A percentile compares a stretch with the other conserved stretches of the same genome.
Evolutionary conservation across 345 rosid genomes (phyloP).

Genomic region (Psidium guajava): DNA sequence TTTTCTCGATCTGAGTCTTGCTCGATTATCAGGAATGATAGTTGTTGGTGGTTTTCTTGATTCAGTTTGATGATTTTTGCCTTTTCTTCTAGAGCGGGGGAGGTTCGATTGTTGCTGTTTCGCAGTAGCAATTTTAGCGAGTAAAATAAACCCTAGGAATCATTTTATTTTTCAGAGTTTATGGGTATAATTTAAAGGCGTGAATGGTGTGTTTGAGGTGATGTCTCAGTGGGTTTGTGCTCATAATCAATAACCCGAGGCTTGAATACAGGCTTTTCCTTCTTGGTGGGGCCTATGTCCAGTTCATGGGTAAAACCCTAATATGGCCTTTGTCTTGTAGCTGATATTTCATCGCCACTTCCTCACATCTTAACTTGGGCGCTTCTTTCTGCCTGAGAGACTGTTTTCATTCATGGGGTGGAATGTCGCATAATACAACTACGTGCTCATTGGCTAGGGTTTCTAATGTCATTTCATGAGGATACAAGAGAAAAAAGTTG

Average conservation of each 20-base stretch:
- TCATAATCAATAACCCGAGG: not conserved
- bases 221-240: not conserved
- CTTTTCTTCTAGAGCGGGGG: not conserved
- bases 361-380: not conserved
- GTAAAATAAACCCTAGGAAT: not conserved
- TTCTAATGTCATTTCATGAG: not conserved
- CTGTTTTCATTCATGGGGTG: not conserved
- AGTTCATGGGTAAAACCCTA: constrained; percentile 4
- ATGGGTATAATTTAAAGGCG: not conserved
- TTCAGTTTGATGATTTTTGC: not conserved
- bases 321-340: not conserved
- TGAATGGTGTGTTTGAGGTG: not conserved
- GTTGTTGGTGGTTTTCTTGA: not conserved
- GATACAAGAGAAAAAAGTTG: not conserved
- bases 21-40: not conserved
- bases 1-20: not conserved
- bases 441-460: not conserved
- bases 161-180: not conserved
- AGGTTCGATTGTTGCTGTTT: not conserved
- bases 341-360: not conserved
- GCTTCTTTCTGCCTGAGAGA: not conserved
- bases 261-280: not conserved
- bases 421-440: not conserved
- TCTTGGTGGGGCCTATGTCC: not conserved
- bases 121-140: not conserved